Evolutionary conservation across 257 asterid genomes (phyloP).

Genomic region (Solanum raphanifolium): DNA sequence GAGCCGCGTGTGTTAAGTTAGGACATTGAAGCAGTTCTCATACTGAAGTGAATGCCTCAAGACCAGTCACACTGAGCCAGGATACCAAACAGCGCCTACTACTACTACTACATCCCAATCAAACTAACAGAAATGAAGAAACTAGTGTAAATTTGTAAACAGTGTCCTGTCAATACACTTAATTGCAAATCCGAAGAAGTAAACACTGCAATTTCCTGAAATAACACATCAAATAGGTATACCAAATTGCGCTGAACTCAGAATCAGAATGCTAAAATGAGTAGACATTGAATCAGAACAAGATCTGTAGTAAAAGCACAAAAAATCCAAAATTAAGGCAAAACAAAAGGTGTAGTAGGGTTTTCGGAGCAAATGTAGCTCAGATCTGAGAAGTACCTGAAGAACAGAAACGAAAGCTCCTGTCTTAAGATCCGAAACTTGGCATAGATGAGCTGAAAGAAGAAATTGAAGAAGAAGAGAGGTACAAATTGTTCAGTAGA

Average conservation of each 20-base stretch:
- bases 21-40: neutral
- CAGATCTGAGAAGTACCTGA: constrained; percentile 70
- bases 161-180: neutral
- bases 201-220: neutral
- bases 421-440: constrained; percentile 10
- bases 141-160: neutral
- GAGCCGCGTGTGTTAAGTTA: neutral
- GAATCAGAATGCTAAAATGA: neutral
- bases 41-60: neutral
- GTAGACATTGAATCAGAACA: neutral
- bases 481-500: neutral
- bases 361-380: constrained; percentile 20
- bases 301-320: neutral
- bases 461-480: neutral
- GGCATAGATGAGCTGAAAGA: constrained; percentile 10
- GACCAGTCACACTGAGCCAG: neutral
- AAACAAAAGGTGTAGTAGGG: neutral
- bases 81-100: neutral
- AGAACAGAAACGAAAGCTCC: constrained; percentile 6
- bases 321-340: constrained; percentile 1
- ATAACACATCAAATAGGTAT: neutral
- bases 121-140: neutral
- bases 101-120: neutral
- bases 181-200: neutral
- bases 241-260: no score